A percentile compares a stretch with the other conserved stretches of the same genome.
These are phyloP conservation scores for Penicillium odoratum DNA, from an alignment of 495 filamentous ascomycete genomes.

Conservation along the genomic window DNA sequence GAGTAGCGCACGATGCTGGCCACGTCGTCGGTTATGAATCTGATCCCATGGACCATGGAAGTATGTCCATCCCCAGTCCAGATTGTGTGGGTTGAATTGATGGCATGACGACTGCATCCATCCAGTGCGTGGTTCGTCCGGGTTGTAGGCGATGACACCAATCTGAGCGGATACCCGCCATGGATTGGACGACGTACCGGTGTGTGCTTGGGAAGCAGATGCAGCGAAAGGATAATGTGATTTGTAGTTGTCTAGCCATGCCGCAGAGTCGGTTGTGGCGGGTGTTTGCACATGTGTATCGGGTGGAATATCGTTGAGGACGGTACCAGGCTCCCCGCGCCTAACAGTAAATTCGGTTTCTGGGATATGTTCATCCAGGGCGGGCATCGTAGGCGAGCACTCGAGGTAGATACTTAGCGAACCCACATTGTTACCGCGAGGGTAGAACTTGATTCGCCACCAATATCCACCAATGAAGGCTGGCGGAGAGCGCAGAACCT, in stretches of 20 bases:
- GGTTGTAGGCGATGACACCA: constrained; percentile 65
- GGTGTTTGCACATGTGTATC: constrained; percentile 33
- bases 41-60: constrained; percentile 63
- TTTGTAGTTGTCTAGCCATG: constrained; percentile 39
- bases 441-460: constrained; percentile 72
- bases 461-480: constrained; percentile 62
- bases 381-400: constrained; percentile 51
- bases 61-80: constrained; percentile 69
- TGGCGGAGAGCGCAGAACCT: constrained; percentile 60
- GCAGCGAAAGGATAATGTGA: constrained; percentile 29
- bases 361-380: constrained; percentile 36
- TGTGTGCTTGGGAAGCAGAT: constrained; percentile 2
- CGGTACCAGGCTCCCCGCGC: constrained; percentile 32
- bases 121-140: constrained; percentile 61
- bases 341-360: constrained; percentile 43
- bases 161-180: constrained; percentile 63
- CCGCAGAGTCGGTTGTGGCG: constrained; percentile 26
- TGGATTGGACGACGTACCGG: constrained; percentile 15
- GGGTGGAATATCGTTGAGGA: constrained; percentile 28
- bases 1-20: constrained; percentile 61
- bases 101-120: constrained; percentile 58
- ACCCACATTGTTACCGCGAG: constrained; percentile 61
- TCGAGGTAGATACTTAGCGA: constrained; percentile 65
- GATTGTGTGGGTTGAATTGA: constrained; percentile 56
- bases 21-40: constrained; percentile 56